phyloP scores from a whole-genome alignment of 148 eudicot species.

The Selenicereus undatus region DNA sequence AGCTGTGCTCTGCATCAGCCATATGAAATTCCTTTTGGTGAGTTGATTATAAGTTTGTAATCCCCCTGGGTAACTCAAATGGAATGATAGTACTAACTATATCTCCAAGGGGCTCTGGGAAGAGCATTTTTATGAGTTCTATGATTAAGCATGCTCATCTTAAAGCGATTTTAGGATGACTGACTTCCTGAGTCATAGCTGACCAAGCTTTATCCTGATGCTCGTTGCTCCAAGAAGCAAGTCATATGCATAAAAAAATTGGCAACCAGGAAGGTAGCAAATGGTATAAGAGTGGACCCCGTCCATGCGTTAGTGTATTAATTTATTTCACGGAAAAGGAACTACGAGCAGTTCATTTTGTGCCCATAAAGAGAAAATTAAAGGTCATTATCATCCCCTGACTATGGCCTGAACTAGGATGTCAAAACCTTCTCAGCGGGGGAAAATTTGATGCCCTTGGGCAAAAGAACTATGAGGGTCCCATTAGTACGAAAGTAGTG shows the following conservation, averaged over 20 bases:
- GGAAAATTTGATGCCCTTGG: too few relatives aligned
- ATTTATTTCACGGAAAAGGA: neutral
- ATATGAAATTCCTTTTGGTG: neutral
- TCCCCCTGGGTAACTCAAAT: neutral
- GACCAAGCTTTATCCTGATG: neutral
- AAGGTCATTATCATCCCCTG: too few relatives aligned
- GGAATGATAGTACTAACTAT: neutral
- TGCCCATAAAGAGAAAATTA: too few relatives aligned
- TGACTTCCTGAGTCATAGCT: neutral
- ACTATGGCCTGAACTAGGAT: too few relatives aligned
- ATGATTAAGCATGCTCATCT: neutral
- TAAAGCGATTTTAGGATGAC: neutral
- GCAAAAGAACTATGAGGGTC: too few relatives aligned
- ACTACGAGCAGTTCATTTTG: too few relatives aligned
- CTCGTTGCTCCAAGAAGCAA: neutral
- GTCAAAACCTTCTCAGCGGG: too few relatives aligned
- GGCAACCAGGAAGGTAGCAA: neutral
- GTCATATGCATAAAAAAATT: neutral
- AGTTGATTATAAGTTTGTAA: neutral
- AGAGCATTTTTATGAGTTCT: neutral
- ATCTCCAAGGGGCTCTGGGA: neutral
- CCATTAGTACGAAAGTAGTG: too few relatives aligned
- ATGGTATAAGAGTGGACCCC: neutral
- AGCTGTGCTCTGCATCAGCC: neutral
- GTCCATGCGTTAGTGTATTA: neutral